Conservation (phyloP, 1,139 yeast genomes). For the Candida albicans region DNA sequence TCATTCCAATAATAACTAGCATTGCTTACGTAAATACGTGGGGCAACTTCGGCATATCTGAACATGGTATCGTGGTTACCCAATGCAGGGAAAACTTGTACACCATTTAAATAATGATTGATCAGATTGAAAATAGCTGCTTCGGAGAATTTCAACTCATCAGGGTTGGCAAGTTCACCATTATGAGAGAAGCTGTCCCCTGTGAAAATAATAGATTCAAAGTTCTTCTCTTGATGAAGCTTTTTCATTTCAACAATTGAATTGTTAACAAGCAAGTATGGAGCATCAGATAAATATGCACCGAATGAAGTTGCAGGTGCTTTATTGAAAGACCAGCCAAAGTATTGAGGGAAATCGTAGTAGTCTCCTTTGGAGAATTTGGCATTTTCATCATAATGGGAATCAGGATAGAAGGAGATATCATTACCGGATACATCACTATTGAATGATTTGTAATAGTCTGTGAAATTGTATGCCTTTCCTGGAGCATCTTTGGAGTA, state of each 20-base stretch:
- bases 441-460: slow-evolving; percentile 20
- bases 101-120: slow-evolving; percentile 51
- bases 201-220: slow-evolving; percentile 64
- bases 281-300: slow-evolving; percentile 62
- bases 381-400: slow-evolving; percentile 38
- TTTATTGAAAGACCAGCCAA: slow-evolving; percentile 43
- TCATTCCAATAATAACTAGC: slow-evolving; percentile 58
- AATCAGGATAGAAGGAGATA: slow-evolving; percentile 17
- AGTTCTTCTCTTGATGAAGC: slow-evolving; percentile 33
- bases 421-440: slow-evolving; percentile 24
- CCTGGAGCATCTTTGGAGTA: slow-evolving; percentile 31
- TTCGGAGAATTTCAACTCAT: slow-evolving; percentile 55
- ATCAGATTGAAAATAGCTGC: slow-evolving; percentile 49
- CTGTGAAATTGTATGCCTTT: slow-evolving; percentile 34
- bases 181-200: slow-evolving; percentile 67
- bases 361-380: slow-evolving; percentile 42
- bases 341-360: slow-evolving; percentile 34
- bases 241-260: slow-evolving; percentile 49
- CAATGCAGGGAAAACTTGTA: slow-evolving; percentile 64
- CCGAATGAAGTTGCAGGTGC: slow-evolving; percentile 64
- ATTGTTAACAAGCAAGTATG: slow-evolving; percentile 57
- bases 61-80: slow-evolving; percentile 70
- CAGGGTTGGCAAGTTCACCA: slow-evolving; percentile 38
- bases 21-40: slow-evolving; percentile 34
- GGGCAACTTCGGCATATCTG: slow-evolving; percentile 72